Conservation (phyloP, 2,329 filamentous ascomycete species). For the Exophiala phaeomuriformis region DNA sequence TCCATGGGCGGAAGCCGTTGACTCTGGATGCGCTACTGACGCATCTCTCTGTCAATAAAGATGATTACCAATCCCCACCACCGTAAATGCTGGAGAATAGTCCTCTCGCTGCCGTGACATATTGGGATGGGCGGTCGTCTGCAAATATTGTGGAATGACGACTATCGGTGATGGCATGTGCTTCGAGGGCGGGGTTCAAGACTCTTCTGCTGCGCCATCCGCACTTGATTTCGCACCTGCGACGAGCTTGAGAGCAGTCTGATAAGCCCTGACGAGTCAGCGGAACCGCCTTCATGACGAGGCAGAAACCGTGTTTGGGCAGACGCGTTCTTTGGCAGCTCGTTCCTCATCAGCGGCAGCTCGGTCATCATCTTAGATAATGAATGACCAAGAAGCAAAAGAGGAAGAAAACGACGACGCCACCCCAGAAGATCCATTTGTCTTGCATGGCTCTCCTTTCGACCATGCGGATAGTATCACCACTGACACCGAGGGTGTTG, state of each 20-base stretch:
- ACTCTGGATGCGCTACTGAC: neutral
- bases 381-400: slow-evolving; percentile 91
- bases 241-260: too few relatives aligned
- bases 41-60: neutral
- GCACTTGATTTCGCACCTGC: too few relatives aligned
- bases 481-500: slow-evolving; percentile 86
- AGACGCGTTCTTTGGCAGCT: neutral
- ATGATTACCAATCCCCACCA: neutral
- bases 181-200: too few relatives aligned
- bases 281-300: too few relatives aligned
- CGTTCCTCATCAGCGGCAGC: neutral
- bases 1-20: neutral
- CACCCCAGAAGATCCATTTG: slow-evolving; percentile 94
- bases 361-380: slow-evolving; percentile 58
- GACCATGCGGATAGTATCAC: slow-evolving; percentile 95
- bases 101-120: neutral
- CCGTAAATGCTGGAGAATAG: neutral
- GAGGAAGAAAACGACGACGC: slow-evolving; percentile 75
- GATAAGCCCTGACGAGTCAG: too few relatives aligned
- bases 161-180: too few relatives aligned
- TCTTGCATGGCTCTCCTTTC: slow-evolving; percentile 87
- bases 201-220: too few relatives aligned
- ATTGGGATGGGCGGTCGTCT: neutral
- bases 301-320: too few relatives aligned
- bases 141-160: neutral